These are phyloP conservation scores for Prinsepia uniflora DNA, from an alignment of 306 rosid genomes.

Conservation along the genomic window DNA sequence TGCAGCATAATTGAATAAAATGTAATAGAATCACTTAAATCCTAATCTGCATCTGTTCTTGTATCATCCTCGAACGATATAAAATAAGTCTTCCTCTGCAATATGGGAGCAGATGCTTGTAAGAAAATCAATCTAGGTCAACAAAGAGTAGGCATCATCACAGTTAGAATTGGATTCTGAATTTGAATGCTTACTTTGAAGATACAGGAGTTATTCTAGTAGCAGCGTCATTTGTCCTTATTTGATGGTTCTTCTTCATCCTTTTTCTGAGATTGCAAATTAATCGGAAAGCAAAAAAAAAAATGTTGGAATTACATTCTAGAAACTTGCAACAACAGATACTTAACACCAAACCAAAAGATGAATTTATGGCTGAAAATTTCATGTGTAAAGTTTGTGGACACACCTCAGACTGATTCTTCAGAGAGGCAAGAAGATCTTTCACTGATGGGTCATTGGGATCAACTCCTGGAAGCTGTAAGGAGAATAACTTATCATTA, in stretches of 20 bases:
- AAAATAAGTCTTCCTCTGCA: conserved; percentile 1
- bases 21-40: neutral
- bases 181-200: conserved; percentile 12
- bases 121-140: neutral
- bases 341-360: neutral
- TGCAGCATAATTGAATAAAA: conserved; percentile 7
- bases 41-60: conserved; percentile 7
- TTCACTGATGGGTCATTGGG: conserved; percentile 43
- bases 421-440: conserved; percentile 36
- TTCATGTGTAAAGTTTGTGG: neutral
- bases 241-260: conserved; percentile 30
- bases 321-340: neutral
- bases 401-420: conserved; percentile 30
- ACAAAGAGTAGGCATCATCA: neutral
- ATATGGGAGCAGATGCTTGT: neutral
- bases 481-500: conserved; percentile 9
- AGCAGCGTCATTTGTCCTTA: conserved; percentile 27
- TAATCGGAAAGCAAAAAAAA: neutral
- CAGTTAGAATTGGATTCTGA: neutral
- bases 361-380: neutral
- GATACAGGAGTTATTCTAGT: neutral
- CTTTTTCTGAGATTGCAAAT: conserved; percentile 22
- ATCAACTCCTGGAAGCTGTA: conserved; percentile 46
- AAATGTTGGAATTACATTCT: neutral
- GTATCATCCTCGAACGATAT: conserved; percentile 4